A percentile compares a stretch with the other conserved stretches of the same genome.
phyloP scores from a whole-genome alignment of 1,284 basidiomycete species.

The Taiwanofungus camphoratus region DNA sequence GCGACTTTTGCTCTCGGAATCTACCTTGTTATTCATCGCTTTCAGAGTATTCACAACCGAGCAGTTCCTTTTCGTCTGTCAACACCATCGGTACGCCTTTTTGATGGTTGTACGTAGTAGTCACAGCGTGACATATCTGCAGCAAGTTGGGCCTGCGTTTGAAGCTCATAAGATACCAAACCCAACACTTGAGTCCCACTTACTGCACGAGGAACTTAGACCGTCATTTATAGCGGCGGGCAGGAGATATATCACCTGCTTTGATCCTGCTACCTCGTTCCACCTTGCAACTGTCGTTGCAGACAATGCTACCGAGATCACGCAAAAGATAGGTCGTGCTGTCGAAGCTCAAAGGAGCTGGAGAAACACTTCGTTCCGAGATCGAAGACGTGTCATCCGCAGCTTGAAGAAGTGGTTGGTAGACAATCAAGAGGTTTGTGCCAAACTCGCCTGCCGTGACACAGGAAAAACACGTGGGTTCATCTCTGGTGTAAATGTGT shows the following conservation, averaged over 20 bases:
- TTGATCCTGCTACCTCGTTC: constrained; percentile 84
- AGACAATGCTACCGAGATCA: constrained; percentile 64
- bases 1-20: constrained; percentile 69
- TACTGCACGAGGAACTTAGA: constrained; percentile 47
- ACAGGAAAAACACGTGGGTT: constrained; percentile 91
- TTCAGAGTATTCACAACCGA: constrained; percentile 65
- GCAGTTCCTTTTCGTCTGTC: constrained; percentile 59
- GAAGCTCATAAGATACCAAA: constrained; percentile 47
- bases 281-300: constrained; percentile 70
- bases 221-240: constrained; percentile 44
- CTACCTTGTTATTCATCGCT: constrained; percentile 68
- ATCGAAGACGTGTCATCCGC: constrained; percentile 76
- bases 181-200: constrained; percentile 59
- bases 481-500: constrained; percentile 2
- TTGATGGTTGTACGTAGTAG: background rate
- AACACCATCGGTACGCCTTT: constrained; percentile 53
- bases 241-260: constrained; percentile 78
- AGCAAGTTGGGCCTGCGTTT: constrained; percentile 52
- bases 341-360: constrained; percentile 66
- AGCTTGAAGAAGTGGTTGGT: constrained; percentile 90
- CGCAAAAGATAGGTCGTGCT: constrained; percentile 64
- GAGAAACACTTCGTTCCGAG: constrained; percentile 67
- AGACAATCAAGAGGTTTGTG: constrained; percentile 80
- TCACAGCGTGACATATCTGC: constrained; percentile 22
- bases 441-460: constrained; percentile 88